Conservation (phyloP, 2,329 filamentous ascomycete species). For the Beauveria pseudobassiana region DNA sequence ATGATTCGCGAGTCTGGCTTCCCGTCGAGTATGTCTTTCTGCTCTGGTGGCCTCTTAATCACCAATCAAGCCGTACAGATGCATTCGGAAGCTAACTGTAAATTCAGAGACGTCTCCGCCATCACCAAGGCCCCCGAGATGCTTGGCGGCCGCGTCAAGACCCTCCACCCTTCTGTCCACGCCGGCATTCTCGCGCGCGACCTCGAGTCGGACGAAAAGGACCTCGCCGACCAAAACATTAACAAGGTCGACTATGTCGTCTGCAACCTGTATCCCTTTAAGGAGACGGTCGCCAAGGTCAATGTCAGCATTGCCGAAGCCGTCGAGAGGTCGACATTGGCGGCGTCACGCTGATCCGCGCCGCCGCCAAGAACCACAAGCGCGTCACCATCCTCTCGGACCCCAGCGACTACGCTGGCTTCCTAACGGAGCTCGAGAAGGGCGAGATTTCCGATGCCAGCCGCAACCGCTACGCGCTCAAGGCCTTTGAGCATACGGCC, state of each 20-base stretch:
- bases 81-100: conserved; percentile 9
- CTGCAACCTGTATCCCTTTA: conserved; percentile 99
- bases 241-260: conserved; percentile 92
- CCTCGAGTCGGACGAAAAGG: conserved; percentile 92
- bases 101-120: conserved; percentile 81
- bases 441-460: conserved; percentile 80
- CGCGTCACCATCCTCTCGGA: conserved; percentile 95
- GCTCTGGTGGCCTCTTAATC: not conserved
- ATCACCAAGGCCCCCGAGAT: conserved; percentile 97
- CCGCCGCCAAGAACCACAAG: conserved; percentile 95
- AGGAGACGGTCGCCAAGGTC: conserved; percentile 93
- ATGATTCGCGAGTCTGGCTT: conserved; percentile 97
- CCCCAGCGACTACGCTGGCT: conserved; percentile 86
- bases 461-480: conserved; percentile 85
- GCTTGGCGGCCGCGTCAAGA: conserved; percentile 81
- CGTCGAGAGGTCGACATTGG: conserved; percentile 99
- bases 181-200: conserved; percentile 89
- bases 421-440: conserved; percentile 80
- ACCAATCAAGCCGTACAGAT: not conserved
- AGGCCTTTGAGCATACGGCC: conserved; percentile 97
- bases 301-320: conserved; percentile 95
- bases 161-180: conserved; percentile 88
- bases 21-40: conserved; percentile 67
- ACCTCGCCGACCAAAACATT: conserved; percentile 90
- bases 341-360: conserved; percentile 90